phyloP scores from a whole-genome alignment of 2,329 filamentous ascomycete species.

The Didymella pomorum region DNA sequence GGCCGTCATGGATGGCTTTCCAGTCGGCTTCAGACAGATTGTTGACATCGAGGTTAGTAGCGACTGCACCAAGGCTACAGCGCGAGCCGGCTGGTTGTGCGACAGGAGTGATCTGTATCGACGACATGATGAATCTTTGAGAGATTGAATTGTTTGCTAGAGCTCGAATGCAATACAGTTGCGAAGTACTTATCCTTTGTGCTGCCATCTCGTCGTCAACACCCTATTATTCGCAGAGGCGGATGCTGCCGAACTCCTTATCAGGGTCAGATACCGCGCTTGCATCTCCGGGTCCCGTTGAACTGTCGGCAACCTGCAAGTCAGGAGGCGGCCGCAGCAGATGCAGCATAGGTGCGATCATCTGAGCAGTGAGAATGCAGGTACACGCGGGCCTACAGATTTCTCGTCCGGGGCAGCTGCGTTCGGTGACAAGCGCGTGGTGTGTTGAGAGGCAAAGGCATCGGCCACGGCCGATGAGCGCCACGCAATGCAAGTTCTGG shows the following conservation, averaged over 20 bases:
- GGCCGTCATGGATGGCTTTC: slow-evolving; percentile 66
- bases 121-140: slow-evolving; percentile 9
- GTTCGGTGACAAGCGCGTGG: not conserved
- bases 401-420: not conserved
- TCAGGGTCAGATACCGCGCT: slow-evolving; percentile 8
- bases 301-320: slow-evolving; percentile 8
- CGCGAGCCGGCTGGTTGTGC: slow-evolving; percentile 12
- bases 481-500: not conserved
- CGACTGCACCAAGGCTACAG: slow-evolving; percentile 20
- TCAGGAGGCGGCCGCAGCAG: slow-evolving; percentile 9
- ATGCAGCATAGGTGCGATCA: not conserved
- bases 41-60: slow-evolving; percentile 26
- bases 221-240: not conserved
- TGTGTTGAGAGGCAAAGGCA: not conserved
- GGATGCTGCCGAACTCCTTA: slow-evolving; percentile 21
- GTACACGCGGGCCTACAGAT: not conserved
- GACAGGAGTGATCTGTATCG: slow-evolving; percentile 23
- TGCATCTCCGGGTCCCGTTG: slow-evolving; percentile 7
- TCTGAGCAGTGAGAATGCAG: not conserved
- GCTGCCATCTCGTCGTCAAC: not conserved
- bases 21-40: slow-evolving; percentile 59
- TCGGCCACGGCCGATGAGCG: slow-evolving; percentile 9
- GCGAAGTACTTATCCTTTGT: slow-evolving; percentile 11
- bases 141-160: not conserved
- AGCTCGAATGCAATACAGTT: too few species aligned